Evolutionary conservation across 441 rosid genomes (phyloP), one percentile per base, ranked within the genome.

Genomic region (Mallotus japonicus): DNA sequence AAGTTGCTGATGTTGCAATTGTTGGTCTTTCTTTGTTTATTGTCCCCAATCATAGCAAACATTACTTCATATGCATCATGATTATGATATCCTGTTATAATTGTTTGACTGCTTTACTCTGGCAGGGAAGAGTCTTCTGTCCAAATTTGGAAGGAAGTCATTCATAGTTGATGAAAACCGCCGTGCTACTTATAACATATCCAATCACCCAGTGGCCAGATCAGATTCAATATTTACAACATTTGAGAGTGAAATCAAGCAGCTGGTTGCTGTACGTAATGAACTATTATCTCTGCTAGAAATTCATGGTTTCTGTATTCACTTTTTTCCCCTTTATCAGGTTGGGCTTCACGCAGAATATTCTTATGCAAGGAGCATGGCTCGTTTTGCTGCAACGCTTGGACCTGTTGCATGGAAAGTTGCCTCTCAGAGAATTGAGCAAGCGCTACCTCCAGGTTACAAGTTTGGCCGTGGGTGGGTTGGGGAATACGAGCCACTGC

Each of bases 381-480:
- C 99, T 78, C 94, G 91, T 54, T 95, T 92, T 84, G 91, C 98
- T 70, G 97, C 95, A 16, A 87, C 90, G 69, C 90, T 93, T 70
- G 97, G 98, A 76, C 93, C 98, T 62, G 71, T 81, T 60, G 95
- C 96, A 56, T 93, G 98, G 98, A 87, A 82, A 74, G 82, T 88
- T 80, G 96, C 97, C 54, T 87, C 95, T 44, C 83, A 86, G 65
- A 86, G 91, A 80, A 92, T 92, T 75, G 92, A 95, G 81, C 89
- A 81, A 81, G 85, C 97, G 69, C 75, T 95, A 69, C 93, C 98
- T 73, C 77, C 86, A 34, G 99, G 88, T n/a, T 83, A 76, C 75
- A 92, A 95, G 86, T 95, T 85, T 81, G 99, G 99, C 37, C 94
- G 88, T 50, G 98, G 99, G n/a, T 92, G 99, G 99, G 97, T 95